These are phyloP conservation scores for Saturnispora kantuleensis DNA, from an alignment of 805 yeast genomes.

Conservation along the genomic window DNA sequence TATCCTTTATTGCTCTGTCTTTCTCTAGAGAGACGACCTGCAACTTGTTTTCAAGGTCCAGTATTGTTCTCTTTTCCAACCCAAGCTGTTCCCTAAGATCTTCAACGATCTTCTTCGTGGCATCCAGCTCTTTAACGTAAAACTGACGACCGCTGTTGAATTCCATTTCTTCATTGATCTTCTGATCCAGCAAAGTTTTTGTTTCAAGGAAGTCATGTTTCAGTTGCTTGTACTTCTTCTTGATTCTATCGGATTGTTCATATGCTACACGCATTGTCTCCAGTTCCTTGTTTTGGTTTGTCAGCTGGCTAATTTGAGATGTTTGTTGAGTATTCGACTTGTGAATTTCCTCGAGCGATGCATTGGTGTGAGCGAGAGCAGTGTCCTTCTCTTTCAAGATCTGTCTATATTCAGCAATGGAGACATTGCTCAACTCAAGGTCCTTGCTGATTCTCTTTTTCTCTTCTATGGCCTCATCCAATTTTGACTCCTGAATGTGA, in stretches of 20 bases:
- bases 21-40: conserved; percentile 26
- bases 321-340: not conserved
- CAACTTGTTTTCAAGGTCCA: conserved; percentile 19
- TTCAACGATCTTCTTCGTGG: conserved; percentile 24
- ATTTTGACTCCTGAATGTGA: too few relatives aligned
- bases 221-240: conserved; percentile 28
- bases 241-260: conserved; percentile 22
- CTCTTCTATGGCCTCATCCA: conserved; percentile 3
- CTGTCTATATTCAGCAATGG: conserved; percentile 27
- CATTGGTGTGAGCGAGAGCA: conserved; percentile 20
- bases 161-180: conserved; percentile 33
- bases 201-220: conserved; percentile 38
- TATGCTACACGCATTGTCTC: conserved; percentile 18
- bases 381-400: conserved; percentile 28
- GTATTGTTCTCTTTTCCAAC: conserved; percentile 20
- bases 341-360: conserved; percentile 8
- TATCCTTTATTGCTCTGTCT: conserved; percentile 24
- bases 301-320: not conserved
- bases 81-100: conserved; percentile 24
- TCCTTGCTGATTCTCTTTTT: conserved; percentile 19
- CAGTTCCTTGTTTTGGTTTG: conserved; percentile 4
- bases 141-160: conserved; percentile 37
- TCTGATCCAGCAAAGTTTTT: conserved; percentile 31
- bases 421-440: conserved; percentile 18
- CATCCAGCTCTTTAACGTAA: conserved; percentile 31